Evolutionary conservation across 805 yeast genomes (phyloP), one percentile per base, ranked within the genome.

Genomic region (Starmerella floricola): DNA sequence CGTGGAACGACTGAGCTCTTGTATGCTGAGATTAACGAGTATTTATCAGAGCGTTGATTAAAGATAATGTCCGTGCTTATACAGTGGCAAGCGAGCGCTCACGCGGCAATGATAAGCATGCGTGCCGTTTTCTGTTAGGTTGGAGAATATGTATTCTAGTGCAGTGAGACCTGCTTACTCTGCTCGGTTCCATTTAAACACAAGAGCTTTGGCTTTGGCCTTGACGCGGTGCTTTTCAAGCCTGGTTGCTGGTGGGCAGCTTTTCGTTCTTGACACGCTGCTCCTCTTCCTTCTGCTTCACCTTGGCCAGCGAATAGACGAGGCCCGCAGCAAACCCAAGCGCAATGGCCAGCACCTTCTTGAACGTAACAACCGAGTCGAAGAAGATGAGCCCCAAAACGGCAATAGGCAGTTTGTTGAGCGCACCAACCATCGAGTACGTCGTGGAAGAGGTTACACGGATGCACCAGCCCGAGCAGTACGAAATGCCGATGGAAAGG

Each of bases 391-490:
- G 74, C 32, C 99, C 99, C 31, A 94, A 79, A 46, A 91, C 72
- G 13, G 98, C 98, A 59, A 91, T 85, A 60, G 98, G 98, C 57
- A 91, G 77, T 69, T 91, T 91, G 76, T 91, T 91, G 64, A 91
- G 75, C 42, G 98, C 98, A 64, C 98, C 98, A 46, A 91, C 97
- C 98, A 91, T 91, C 41, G 95, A 85, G 70, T 91, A 91, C 42
- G 98, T 91, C 42, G 98, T 91, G 21, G 97, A 87, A 18, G 96
- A 85, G 34, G 98, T 91, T 51, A 91, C 97, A 69, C 98, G 84
- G 52, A 91, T 94, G 75, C 98, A 91, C 98, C 98, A 91, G 48
- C 96, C 98, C 11, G 97, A 86, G 66, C 95, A 85, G 75, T 91
- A 91, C 34, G 97, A 88, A 62, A 91, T 91, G 68, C 94, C 96